phyloP scores from a whole-genome alignment of 352 stramenopile species.

The Thraustotheca clavata region DNA sequence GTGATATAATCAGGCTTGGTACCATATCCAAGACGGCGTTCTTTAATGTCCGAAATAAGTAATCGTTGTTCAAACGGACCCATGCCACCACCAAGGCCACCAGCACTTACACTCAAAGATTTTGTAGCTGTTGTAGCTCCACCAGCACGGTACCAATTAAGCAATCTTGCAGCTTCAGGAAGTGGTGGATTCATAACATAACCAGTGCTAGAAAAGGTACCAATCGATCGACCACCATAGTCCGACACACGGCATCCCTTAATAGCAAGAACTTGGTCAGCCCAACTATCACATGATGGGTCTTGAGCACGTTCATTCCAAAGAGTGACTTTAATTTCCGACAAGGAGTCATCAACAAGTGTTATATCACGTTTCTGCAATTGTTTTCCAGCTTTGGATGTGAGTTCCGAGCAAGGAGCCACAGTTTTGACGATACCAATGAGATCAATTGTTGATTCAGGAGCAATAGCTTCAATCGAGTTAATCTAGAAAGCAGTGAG shows the following conservation, averaged over 20 bases:
- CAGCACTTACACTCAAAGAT: slow-evolving; percentile 62
- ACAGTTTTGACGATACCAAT: slow-evolving; percentile 94
- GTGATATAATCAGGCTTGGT: slow-evolving; percentile 96
- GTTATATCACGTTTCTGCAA: slow-evolving; percentile 95
- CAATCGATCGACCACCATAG: slow-evolving; percentile 89
- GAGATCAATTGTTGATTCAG: slow-evolving; percentile 90
- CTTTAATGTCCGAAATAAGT: slow-evolving; percentile 90
- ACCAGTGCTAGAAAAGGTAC: slow-evolving; percentile 68
- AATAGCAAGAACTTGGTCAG: slow-evolving; percentile 92
- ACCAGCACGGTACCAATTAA: slow-evolving; percentile 79
- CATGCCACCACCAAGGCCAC: slow-evolving; percentile 64
- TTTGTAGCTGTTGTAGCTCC: slow-evolving; percentile 60
- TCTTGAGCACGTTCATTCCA: slow-evolving; percentile 90
- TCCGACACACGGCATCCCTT: slow-evolving; percentile 93
- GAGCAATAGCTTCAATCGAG: slow-evolving; percentile 80
- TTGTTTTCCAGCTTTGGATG: slow-evolving; percentile 92
- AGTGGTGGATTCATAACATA: slow-evolving; percentile 83
- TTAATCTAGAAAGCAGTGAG: slow-evolving; percentile 58
- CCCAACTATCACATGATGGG: slow-evolving; percentile 68
- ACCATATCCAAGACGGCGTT: slow-evolving; percentile 88
- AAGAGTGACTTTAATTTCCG: slow-evolving; percentile 94
- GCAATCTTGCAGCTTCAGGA: slow-evolving; percentile 70
- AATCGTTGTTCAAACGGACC: slow-evolving; percentile 85
- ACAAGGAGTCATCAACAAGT: slow-evolving; percentile 93
- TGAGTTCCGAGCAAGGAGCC: slow-evolving; percentile 87